phyloP scores from a whole-genome alignment of 352 stramenopile genomes.

The Elongisporangium anandrum region DNA sequence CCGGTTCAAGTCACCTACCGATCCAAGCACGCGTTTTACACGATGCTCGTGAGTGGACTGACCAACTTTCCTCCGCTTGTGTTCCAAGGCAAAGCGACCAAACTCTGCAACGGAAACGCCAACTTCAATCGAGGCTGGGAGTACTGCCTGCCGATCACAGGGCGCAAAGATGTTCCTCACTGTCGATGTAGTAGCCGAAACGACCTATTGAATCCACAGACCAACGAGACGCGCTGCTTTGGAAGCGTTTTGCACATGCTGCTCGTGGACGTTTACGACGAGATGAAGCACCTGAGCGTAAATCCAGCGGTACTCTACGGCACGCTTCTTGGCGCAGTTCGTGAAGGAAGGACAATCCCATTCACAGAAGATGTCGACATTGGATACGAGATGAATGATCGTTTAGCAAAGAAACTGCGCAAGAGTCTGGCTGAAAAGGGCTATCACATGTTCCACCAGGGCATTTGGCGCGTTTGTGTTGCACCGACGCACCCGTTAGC shows the following conservation, averaged over 20 bases:
- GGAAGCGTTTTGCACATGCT: slow-evolving; percentile 34
- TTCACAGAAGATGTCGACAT: slow-evolving; percentile 40
- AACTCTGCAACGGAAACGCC: slow-evolving; percentile 12
- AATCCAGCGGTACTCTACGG: slow-evolving; percentile 23
- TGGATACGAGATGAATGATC: slow-evolving; percentile 9
- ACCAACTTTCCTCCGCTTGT: slow-evolving; percentile 2
- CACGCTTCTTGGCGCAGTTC: slow-evolving; percentile 32
- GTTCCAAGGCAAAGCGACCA: slow-evolving; percentile 12
- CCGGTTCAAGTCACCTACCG: neutral
- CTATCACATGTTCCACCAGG: slow-evolving; percentile 37
- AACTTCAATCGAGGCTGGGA: slow-evolving; percentile 11
- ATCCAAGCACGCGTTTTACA: neutral
- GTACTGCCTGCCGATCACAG: slow-evolving; percentile 30
- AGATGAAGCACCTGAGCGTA: slow-evolving; percentile 8
- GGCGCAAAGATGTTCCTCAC: slow-evolving; percentile 15
- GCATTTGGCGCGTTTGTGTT: slow-evolving; percentile 40
- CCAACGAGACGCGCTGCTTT: slow-evolving; percentile 11
- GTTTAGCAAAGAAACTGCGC: slow-evolving; percentile 5
- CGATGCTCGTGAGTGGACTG: neutral
- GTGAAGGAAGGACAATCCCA: slow-evolving; percentile 27
- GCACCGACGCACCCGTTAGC: slow-evolving; percentile 39
- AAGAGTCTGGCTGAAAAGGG: slow-evolving; percentile 9
- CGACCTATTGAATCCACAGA: slow-evolving; percentile 13
- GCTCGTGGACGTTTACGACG: slow-evolving; percentile 27
- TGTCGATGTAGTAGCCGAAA: slow-evolving; percentile 21